Conservation (phyloP, 2,329 filamentous ascomycete genomes). For the Tolypocladium guangdongense region DNA sequence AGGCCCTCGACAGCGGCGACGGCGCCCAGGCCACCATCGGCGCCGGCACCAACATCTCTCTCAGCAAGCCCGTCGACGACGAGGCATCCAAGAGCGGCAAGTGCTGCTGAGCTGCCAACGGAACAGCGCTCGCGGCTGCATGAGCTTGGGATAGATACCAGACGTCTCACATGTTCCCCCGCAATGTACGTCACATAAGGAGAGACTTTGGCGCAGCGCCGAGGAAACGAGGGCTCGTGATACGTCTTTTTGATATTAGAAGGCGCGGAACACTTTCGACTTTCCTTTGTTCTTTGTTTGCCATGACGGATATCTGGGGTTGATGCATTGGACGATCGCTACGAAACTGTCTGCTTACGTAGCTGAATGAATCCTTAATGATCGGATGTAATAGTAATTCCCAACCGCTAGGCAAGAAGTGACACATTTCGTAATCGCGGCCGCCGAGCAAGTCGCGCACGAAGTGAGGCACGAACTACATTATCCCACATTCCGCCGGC, state of each 20-base stretch:
- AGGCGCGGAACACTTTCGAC: conserved; percentile 26
- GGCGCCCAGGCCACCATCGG: conserved; percentile 68
- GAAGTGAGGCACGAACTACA: not conserved
- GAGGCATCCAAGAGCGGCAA: conserved; percentile 65
- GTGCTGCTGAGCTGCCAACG: conserved; percentile 54
- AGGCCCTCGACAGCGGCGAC: conserved; percentile 87
- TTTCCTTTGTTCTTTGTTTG: conserved; percentile 29
- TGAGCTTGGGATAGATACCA: conserved; percentile 20
- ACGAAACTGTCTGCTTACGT: conserved; percentile 24
- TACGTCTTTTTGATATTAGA: conserved; percentile 27
- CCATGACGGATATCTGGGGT: conserved; percentile 24
- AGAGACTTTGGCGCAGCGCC: conserved; percentile 17
- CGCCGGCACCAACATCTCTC: conserved; percentile 71
- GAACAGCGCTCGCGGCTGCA: conserved; percentile 11
- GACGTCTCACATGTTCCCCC: conserved; percentile 22
- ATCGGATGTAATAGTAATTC: conserved; percentile 6
- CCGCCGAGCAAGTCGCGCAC: not conserved
- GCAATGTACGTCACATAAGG: conserved; percentile 22
- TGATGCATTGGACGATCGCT: conserved; percentile 27
- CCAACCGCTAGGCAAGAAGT: not conserved
- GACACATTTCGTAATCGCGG: not conserved
- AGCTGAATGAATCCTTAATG: conserved; percentile 28
- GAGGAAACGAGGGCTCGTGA: conserved; percentile 23
- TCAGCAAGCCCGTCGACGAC: conserved; percentile 75
- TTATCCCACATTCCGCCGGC: not conserved